Evolutionary conservation across 1,139 yeast genomes (phyloP).

Genomic region (Protomyces inouyei): DNA sequence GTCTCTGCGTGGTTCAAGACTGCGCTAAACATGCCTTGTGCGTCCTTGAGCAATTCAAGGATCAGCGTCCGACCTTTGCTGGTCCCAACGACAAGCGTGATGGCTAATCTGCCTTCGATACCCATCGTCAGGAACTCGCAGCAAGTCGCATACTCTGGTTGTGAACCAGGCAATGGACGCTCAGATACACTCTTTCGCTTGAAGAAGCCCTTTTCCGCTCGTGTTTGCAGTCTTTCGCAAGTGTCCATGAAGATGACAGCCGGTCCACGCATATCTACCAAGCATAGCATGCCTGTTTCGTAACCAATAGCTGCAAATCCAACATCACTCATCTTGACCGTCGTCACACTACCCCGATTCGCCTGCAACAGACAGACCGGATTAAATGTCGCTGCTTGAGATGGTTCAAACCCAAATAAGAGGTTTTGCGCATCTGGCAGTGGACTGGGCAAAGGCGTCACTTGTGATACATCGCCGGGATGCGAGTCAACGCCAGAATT

Average conservation of each 20-base stretch:
- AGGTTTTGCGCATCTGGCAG: constrained; percentile 1
- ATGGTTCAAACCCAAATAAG: background rate
- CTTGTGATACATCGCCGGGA: constrained; percentile 4
- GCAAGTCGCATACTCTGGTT: constrained; percentile 9
- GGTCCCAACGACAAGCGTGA: constrained; percentile 64
- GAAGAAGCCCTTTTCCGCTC: constrained; percentile 20
- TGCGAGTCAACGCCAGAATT: background rate
- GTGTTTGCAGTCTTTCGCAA: constrained; percentile 26
- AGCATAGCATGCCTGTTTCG: constrained; percentile 64
- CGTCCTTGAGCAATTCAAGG: constrained; percentile 63
- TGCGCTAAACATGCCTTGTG: constrained; percentile 64
- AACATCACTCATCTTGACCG: constrained; percentile 1
- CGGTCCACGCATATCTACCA: constrained; percentile 83
- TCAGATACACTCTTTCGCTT: constrained; percentile 56
- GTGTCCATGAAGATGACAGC: constrained; percentile 61
- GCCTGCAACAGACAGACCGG: constrained; percentile 13
- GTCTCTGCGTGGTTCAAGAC: background rate
- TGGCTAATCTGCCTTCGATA: constrained; percentile 54
- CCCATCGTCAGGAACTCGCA: constrained; percentile 8
- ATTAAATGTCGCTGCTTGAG: constrained; percentile 32
- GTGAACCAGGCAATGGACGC: constrained; percentile 49
- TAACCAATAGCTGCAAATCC: constrained; percentile 61
- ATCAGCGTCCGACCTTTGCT: constrained; percentile 66
- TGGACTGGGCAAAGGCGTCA: constrained; percentile 16
- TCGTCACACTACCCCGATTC: constrained; percentile 6